Base-by-base conservation (phyloP, 768 basidiomycete genomes). In the Mrakia gelida region DNA sequence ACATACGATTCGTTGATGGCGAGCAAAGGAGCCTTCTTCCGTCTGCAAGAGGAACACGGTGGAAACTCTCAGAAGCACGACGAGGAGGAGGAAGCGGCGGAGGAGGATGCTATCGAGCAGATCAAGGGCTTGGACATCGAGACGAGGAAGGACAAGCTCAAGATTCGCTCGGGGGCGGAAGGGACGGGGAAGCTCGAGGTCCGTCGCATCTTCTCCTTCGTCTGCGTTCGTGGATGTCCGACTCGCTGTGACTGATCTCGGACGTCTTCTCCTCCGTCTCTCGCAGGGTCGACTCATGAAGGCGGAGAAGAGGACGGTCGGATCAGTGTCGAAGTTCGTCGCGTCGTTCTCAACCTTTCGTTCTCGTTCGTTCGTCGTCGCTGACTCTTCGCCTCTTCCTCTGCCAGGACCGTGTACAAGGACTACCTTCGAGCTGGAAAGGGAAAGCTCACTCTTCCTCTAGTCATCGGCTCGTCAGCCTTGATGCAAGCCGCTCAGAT, bases 261-360 rank as follows among this genome's bases (percentile, higher is more conserved):
- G 21, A 11, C 18, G 11, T 10, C 49, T 59, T 45, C 0, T 13
- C 11, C 15, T 67, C 49, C 2, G 6, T 11, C 13, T 67, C 18
- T 52, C 49, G 38, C 49, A 83, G 82, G 91, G 91, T 15, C 87
- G 88, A 16, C 85, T 94, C 62, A 95, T 95, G 92, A 92, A 94
- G 81, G 86, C 85, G 34, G 94, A 95, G 84, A 93, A 95, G 82
- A 87, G 93, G 26, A 91, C 91, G 80, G 90, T 89, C 0, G 94
- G 93, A 5, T 88, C 91, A 0, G 87, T 95, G 80, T 86, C 87
- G 45, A 81, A 84, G 80, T 26, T 75, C 90, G 49, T 52, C 49
- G 49, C 49, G 49, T 52, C 18, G 11, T 52, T 52, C 15, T 52
- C 15, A 9, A 3, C 45, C 49, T 52, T 21, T 21, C 49, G 18